Evolutionary conservation across 2,329 filamentous ascomycete species (phyloP).

Genomic region (Dactylellina sp.): DNA sequence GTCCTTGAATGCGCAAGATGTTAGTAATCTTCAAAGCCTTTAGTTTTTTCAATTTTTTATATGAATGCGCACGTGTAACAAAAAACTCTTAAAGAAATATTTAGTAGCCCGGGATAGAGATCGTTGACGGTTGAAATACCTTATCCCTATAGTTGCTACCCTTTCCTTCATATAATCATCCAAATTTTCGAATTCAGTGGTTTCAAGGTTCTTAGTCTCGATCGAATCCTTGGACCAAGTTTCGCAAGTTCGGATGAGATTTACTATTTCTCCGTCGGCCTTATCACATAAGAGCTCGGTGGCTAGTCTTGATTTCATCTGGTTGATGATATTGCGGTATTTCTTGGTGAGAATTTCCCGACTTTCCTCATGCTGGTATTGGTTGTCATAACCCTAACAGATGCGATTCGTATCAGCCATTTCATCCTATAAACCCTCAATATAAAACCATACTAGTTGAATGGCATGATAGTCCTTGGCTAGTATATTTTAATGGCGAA

Average conservation of each 20-base stretch:
- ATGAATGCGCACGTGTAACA: no score
- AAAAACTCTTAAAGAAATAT: no score
- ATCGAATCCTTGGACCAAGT: neutral
- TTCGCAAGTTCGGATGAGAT: conserved; percentile 11
- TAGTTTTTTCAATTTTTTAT: no score
- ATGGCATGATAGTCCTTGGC: no score
- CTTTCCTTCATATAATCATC: conserved; percentile 4
- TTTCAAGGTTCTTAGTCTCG: neutral
- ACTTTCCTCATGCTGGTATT: neutral
- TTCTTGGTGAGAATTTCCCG: neutral
- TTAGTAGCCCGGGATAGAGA: neutral
- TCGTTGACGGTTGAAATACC: neutral
- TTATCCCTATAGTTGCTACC: neutral
- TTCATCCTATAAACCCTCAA: no score
- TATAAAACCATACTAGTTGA: no score
- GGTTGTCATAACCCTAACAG: neutral
- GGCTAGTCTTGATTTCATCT: conserved; percentile 14
- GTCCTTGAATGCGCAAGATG: neutral
- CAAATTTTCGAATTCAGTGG: neutral
- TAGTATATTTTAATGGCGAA: no score
- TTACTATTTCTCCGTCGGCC: neutral
- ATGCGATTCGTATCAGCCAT: neutral
- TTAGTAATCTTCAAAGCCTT: no score
- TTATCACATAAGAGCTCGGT: neutral
- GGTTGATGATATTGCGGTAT: conserved; percentile 9